Base-by-base conservation (phyloP, 1,139 yeast genomes). In the Scheffersomyces insectosa region DNA sequence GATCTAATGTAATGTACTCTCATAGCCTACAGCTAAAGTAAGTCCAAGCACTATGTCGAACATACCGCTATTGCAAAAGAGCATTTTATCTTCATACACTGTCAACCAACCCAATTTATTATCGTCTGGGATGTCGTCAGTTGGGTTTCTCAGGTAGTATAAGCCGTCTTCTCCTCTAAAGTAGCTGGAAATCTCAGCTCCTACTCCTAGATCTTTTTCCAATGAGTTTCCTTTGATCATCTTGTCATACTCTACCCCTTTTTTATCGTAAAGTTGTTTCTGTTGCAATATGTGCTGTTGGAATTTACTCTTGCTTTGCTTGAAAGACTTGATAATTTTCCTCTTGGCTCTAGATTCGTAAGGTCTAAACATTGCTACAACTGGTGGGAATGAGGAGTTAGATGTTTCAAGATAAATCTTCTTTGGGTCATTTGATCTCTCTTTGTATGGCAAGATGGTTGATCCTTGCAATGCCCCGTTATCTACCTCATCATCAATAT, bases 51-150 rank as follows among this genome's bases (percentile, higher is more conserved):
- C 78, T 41, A 74, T 52, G 49, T 81, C 84, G 72, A 82, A 82
- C 67, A 74, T 70, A 0, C 83, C 83, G 3, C 37, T 36, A 1
- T 50, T 50, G 5, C 60, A 58, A 38, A 66, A 62, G 11, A 65
- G 39, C 41, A 52, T 40, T 2, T 47, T 45, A 42, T 79, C 79
- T 36, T 82, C 85, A 51, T 77, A 81, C 2, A 82, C 66, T 0
- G 87, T 80, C 4, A 82, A 57, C 88, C 88, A 82, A 0, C 88
- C 87, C 32, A 81, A 50, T 51, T 80, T 82, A 42, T 68, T 73
- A 37, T 78, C 81, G 54, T 78, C 80, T 0, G 87, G 86, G 4
- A 75, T 64, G 57, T 82, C 88, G 56, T 83, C 88, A 7, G 64
- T 65, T 0, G 85, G 83, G 42, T 70, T 68, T 35, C 62, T 58